Base-by-base conservation (phyloP, 495 filamentous ascomycete genomes). In the Daldinia concentrica region DNA sequence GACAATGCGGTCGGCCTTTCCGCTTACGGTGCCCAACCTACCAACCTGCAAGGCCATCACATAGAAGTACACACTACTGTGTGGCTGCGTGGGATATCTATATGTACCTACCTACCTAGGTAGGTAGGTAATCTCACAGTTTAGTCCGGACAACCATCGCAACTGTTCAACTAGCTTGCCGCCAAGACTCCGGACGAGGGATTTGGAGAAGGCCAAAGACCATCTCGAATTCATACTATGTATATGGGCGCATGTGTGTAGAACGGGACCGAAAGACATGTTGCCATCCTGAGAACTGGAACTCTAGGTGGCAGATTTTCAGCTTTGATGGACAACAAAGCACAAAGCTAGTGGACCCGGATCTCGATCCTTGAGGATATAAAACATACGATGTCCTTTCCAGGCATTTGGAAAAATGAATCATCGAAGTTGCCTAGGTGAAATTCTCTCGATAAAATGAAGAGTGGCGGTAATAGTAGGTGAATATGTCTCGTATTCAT, bases 391-490 rank as follows among this genome's bases (percentile, higher is more conserved):
- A 48, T 24, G 43, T 9, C 43, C 43, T 3, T 17, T 22, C 17
- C 8, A 3, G 24, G 26, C 12, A 1, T 29, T 52, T 22, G 24
- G 22, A 22, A n/a, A 15, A 52, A 27, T 29, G 26, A 52, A 29
- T 29, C 29, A 52, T 52, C 26, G 50, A 27, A 52, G 50, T 29
- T 52, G 50, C 9, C 22, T 29, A 36, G 32, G 45, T 29, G 22
- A 54, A 41, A 41, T 64, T 24, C 30, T 45, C 32, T 43, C 7
- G 15, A 52, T 37, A 48, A 56, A 30, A 64, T 56, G 61, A 64
- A 56, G 37, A 64, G 50, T 26, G 34, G 36, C 50, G 17, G n/a
- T 19, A 39, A 32, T 43, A 7, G n/a, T 12, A n/a, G n/a, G n/a
- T 15, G 6, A 17, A 17, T 54, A 56, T 64, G 61, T 64, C 50